Percentiles rank a stretch among this genome's conserved stretches.
Conservation (phyloP, 148 eudicot genomes). For the Tetragonia tetragonoides region DNA sequence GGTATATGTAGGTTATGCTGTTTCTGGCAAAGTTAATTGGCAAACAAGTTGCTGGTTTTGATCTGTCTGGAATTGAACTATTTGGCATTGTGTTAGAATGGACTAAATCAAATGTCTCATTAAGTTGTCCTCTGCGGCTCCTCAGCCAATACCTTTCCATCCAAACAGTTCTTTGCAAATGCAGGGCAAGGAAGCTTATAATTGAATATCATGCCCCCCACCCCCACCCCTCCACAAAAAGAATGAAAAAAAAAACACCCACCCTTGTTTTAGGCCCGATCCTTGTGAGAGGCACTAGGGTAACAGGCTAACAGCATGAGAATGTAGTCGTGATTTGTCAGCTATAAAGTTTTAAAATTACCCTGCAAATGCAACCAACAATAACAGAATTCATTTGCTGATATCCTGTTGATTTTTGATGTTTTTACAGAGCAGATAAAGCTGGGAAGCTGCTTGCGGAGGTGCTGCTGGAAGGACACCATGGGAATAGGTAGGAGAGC, state of each 20-base stretch:
- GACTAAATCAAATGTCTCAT: too few species aligned
- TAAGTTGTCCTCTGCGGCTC: too few species aligned
- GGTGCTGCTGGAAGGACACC: slow-evolving; percentile 71
- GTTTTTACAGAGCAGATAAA: slow-evolving; percentile 67
- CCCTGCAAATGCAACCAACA: neutral
- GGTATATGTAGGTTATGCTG: neutral
- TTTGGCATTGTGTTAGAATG: too few species aligned
- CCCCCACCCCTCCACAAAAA: too few species aligned
- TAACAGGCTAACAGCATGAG: too few species aligned
- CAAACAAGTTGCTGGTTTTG: slow-evolving; percentile 1
- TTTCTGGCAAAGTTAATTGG: neutral
- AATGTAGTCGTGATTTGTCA: neutral
- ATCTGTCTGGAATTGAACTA: neutral
- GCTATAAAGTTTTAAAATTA: neutral
- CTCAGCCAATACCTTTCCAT: too few species aligned
- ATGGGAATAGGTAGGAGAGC: slow-evolving; percentile 67
- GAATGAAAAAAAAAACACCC: too few species aligned
- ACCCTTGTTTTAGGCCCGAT: too few species aligned
- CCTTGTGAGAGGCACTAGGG: too few species aligned
- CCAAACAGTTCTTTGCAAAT: too few species aligned
- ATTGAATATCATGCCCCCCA: too few species aligned
- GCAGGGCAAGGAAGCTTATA: too few species aligned
- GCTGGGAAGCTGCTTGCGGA: slow-evolving; percentile 89
- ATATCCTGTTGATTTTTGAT: neutral
- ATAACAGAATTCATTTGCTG: neutral